phyloP scores from a whole-genome alignment of 1,284 basidiomycete species.

The Golubevia sp. region DNA sequence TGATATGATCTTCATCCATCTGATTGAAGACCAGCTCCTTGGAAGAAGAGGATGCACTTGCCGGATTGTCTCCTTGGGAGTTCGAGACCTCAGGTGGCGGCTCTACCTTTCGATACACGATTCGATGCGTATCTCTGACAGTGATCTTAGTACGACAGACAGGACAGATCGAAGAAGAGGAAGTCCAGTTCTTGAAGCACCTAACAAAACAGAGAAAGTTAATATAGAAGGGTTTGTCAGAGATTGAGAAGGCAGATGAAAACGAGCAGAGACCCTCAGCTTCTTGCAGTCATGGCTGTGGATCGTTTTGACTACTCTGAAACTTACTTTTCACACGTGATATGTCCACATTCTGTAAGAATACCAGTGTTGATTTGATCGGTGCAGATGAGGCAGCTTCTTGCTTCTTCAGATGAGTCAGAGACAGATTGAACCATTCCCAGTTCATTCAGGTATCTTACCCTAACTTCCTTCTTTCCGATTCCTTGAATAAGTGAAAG shows the following conservation, averaged over 20 bases:
- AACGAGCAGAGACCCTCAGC: too few species aligned
- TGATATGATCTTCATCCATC: constrained; percentile 10
- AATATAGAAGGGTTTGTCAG: background rate
- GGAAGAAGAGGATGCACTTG: background rate
- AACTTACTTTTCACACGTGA: constrained; percentile 30
- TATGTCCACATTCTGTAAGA: constrained; percentile 46
- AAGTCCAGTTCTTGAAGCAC: constrained; percentile 51
- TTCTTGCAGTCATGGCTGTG: too few species aligned
- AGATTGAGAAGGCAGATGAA: too few species aligned
- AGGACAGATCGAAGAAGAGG: constrained; percentile 38
- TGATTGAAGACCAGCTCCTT: constrained; percentile 25
- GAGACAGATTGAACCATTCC: constrained; percentile 30
- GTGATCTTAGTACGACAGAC: constrained; percentile 41
- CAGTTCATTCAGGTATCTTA: constrained; percentile 45
- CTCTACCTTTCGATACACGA: constrained; percentile 27
- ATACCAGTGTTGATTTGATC: constrained; percentile 44
- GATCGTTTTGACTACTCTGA: too few species aligned
- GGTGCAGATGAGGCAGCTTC: constrained; percentile 47
- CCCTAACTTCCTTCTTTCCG: constrained; percentile 27
- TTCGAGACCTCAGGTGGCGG: background rate
- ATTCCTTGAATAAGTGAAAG: constrained; percentile 15
- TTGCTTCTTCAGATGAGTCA: constrained; percentile 13
- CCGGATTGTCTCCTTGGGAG: constrained; percentile 6
- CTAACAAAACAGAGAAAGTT: background rate
- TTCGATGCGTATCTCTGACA: constrained; percentile 40